Base-by-base conservation (phyloP, 2,329 filamentous ascomycete species). In the Pseudogymnoascus pannorum region DNA sequence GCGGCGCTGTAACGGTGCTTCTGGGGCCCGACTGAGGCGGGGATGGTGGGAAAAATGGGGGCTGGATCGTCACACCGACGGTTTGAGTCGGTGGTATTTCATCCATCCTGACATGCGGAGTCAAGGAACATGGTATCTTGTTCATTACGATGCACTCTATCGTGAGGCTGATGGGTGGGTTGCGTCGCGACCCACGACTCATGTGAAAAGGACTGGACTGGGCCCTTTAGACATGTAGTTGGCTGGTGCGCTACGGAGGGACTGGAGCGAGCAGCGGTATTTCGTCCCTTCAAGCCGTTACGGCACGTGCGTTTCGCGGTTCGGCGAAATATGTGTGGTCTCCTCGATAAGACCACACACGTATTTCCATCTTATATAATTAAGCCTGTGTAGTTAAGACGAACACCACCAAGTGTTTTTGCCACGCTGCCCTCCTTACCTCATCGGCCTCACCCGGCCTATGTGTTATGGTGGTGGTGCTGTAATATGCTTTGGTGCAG, bases 401-500 rank as follows among this genome's bases (percentile, higher is more conserved):
- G 44, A 54, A 31, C n/a, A n/a, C 38, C 24, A 18, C 44, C n/a
- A 31, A 54, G n/a, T n/a, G 29, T 29, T 4, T 7, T 8, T 54
- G 24, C n/a, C 26, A 18, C 31, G n/a, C 18, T 8, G 14, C 8
- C n/a, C 44, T 18, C 44, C 44, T 54, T 54, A 18, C 24, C 24
- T 54, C 44, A 54, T 12, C n/a, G n/a, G 5, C n/a, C n/a, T 54
- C 24, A 24, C n/a, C 22, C 24, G 44, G 24, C n/a, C 44, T 9
- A 31, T 54, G 44, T 54, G 44, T 31, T 29, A n/a, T n/a, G n/a
- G n/a, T 29, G 26, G 44, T 11, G 22, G 24, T 18, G 24, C 26
- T 54, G 24, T 54, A 54, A 54, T 54, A 54, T 54, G 44, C 24
- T 54, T 54, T 54, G n/a, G 44, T 54, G 44, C 44, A 54, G 44